Evolutionary conservation across 2,329 filamentous ascomycete species (phyloP).

Genomic region (Plectosphaerella cucumerina): DNA sequence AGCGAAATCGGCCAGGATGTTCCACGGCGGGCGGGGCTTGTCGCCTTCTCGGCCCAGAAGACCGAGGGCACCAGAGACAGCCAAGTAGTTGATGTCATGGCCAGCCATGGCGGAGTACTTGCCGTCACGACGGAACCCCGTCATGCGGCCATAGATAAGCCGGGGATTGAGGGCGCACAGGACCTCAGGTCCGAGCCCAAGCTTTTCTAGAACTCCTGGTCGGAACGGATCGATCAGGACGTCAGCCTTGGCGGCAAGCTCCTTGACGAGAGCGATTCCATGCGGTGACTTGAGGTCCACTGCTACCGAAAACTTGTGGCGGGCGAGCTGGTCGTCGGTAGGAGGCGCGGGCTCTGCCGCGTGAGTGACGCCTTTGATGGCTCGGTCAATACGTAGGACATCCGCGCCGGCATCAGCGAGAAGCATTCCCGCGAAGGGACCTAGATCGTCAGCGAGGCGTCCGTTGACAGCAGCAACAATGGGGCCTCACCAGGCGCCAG

Average conservation of each 20-base stretch:
- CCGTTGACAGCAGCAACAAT: background rate
- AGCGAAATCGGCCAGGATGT: conserved; percentile 86
- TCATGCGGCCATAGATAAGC: conserved; percentile 80
- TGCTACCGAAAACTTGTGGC: conserved; percentile 75
- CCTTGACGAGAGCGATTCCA: conserved; percentile 63
- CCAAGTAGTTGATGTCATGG: conserved; percentile 95
- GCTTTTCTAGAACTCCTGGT: conserved; percentile 82
- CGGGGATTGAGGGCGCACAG: conserved; percentile 66
- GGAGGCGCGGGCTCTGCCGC: conserved; percentile 17
- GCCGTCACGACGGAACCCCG: conserved; percentile 84
- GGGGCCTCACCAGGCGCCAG: conserved; percentile 53
- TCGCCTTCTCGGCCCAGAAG: conserved; percentile 68
- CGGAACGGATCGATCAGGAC: conserved; percentile 91
- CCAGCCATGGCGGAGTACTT: conserved; percentile 85
- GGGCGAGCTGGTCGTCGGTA: conserved; percentile 70
- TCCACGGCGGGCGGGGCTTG: conserved; percentile 74
- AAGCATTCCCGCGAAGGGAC: conserved; percentile 83
- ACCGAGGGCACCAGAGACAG: conserved; percentile 74
- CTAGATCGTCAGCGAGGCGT: conserved; percentile 37
- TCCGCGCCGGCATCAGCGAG: conserved; percentile 86
- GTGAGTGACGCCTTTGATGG: conserved; percentile 38
- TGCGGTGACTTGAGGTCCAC: conserved; percentile 69
- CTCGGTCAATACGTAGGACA: conserved; percentile 80
- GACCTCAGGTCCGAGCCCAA: conserved; percentile 69
- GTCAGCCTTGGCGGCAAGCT: conserved; percentile 61